A percentile compares a stretch with the other conserved stretches of the same genome.
phyloP scores from a whole-genome alignment of 2,329 filamentous ascomycete species.

The Xylariaceae sp. region DNA sequence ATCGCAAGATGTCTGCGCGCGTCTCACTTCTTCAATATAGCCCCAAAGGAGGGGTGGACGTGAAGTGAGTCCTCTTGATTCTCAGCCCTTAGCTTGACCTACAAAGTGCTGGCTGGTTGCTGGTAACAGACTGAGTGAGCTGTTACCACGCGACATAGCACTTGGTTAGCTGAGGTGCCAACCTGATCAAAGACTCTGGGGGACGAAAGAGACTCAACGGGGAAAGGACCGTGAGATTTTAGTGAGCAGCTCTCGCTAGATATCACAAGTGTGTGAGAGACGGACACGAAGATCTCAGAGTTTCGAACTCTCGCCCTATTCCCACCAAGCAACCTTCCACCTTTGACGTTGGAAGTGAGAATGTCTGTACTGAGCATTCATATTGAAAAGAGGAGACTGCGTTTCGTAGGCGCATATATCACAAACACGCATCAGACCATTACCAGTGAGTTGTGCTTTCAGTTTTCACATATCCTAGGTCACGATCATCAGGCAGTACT shows the following conservation, averaged over 20 bases:
- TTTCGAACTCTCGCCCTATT: neutral
- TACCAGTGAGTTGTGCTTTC: constrained; percentile 5
- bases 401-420: constrained; percentile 2
- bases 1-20: constrained; percentile 20
- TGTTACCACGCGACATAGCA: constrained; percentile 11
- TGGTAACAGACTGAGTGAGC: constrained; percentile 10
- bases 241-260: neutral
- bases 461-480: too few species aligned
- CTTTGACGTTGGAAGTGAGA: constrained; percentile 2
- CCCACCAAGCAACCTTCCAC: constrained; percentile 2
- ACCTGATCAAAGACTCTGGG: neutral
- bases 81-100: constrained; percentile 23
- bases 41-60: constrained; percentile 50
- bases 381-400: constrained; percentile 5
- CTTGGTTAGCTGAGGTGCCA: constrained; percentile 11
- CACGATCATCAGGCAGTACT: too few species aligned
- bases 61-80: constrained; percentile 34
- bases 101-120: constrained; percentile 19
- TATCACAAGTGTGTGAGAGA: too few species aligned
- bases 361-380: constrained; percentile 7
- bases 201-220: neutral
- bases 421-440: constrained; percentile 2
- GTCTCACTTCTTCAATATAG: constrained; percentile 31
- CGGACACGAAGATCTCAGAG: neutral
- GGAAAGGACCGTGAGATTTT: neutral